A percentile compares a stretch with the other conserved stretches of the same genome.
phyloP scores from a whole-genome alignment of 768 basidiomycete species.

The Termitomyces sp. region DNA sequence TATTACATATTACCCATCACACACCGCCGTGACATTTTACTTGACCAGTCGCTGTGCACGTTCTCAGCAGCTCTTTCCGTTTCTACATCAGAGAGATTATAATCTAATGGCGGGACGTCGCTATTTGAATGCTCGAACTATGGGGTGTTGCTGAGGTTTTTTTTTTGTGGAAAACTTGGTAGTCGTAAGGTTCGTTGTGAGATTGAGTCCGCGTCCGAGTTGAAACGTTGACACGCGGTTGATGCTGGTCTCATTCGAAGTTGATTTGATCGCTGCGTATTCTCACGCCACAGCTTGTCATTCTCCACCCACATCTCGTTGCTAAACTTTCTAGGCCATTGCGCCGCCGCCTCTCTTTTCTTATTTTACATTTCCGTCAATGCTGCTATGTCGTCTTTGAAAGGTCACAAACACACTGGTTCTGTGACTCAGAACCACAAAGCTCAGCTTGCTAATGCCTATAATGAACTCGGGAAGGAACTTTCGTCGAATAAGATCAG shows the following conservation, averaged over 20 bases:
- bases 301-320: conserved; percentile 3
- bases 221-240: too few relatives aligned
- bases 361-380: conserved; percentile 28
- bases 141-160: too few relatives aligned
- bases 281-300: conserved; percentile 14
- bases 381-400: conserved; percentile 44
- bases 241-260: too few relatives aligned
- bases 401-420: conserved; percentile 56
- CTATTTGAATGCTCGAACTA: too few relatives aligned
- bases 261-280: too few relatives aligned
- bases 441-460: conserved; percentile 89
- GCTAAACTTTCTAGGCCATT: conserved; percentile 23
- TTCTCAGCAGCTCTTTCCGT: neutral
- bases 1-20: conserved; percentile 5
- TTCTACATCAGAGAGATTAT: neutral
- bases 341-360: conserved; percentile 34
- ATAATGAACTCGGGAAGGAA: conserved; percentile 96
- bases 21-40: conserved; percentile 8
- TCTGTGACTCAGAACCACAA: conserved; percentile 74
- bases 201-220: too few relatives aligned
- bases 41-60: neutral
- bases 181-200: too few relatives aligned
- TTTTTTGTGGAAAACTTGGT: too few relatives aligned
- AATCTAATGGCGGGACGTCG: neutral
- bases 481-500: conserved; percentile 87